Evolutionary conservation across 139 green algal species (phyloP).

Genomic region (Tetraselmis striata): DNA sequence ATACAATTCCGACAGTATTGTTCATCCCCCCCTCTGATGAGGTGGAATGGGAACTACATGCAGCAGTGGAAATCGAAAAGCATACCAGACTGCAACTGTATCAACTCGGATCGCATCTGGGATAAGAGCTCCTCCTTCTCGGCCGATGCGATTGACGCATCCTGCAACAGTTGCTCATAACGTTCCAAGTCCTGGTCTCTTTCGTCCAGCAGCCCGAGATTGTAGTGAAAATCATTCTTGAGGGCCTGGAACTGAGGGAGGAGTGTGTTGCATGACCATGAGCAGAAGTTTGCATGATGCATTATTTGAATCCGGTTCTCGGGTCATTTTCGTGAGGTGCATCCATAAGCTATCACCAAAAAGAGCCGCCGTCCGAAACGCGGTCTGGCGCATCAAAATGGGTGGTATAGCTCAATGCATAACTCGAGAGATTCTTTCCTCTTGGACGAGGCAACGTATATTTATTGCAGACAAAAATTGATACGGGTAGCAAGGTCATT

Average conservation of each 20-base stretch:
- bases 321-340: neutral
- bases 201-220: neutral
- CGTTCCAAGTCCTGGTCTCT: neutral
- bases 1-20: too few relatives aligned
- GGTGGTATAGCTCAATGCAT: too few relatives aligned
- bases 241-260: neutral
- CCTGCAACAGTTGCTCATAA: neutral
- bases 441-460: neutral
- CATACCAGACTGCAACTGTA: too few relatives aligned
- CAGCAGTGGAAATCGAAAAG: too few relatives aligned
- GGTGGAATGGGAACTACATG: too few relatives aligned
- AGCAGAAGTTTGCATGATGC: too few relatives aligned
- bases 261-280: neutral
- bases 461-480: too few relatives aligned
- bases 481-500: too few relatives aligned
- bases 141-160: neutral
- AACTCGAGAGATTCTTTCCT: neutral
- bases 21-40: too few relatives aligned
- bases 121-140: neutral
- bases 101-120: neutral
- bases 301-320: neutral
- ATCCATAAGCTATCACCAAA: neutral
- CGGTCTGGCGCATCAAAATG: too few relatives aligned
- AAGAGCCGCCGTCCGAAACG: too few relatives aligned
- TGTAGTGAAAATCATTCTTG: neutral